Evolutionary conservation across 2,329 filamentous ascomycete species (phyloP), one percentile per base, ranked within the genome.

Genomic region (Beauveria scarabaeidicola): DNA sequence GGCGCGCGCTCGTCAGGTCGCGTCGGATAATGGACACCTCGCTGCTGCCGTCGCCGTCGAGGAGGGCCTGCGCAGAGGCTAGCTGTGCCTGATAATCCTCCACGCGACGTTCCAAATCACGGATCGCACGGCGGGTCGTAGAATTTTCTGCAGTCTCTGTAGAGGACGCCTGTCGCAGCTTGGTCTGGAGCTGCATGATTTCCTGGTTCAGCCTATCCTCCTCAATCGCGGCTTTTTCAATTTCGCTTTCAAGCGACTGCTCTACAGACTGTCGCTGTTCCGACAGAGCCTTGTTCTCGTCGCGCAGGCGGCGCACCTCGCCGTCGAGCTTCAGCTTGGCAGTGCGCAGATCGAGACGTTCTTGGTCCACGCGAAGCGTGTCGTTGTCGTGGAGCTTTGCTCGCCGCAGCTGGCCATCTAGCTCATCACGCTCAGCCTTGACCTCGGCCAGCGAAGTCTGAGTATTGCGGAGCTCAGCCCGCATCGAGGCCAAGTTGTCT

Each of bases 251-350:
- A 2, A 90, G 77, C 32, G 86, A 82, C 63, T 77, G 78, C 67
- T 90, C 86, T 3, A 88, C 72, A 1, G 78, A 74, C 44, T 81
- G 75, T 36, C 82, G 83, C 62, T 85, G 80, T 60, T 84, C 80
- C 13, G 75, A 61, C 41, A 89, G 72, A 1, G 76, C 69, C 59
- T 77, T 78, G 65, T 85, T 86, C 68, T 90, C 87, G 9, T 88
- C 84, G 55, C 78, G 82, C 17, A 89, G 74, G 13, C 85, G 78
- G 46, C 84, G 82, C 17, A 88, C 75, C 66, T 90, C 87, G 62
- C 77, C 80, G 63, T 90, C 87, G 19, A 89, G 78, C 66, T 85
- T 87, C 63, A 85, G 74, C 68, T 86, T 88, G n/a, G 82, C 74
- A 29, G 85, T 84, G 19, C 86, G 83, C 25, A 90, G 75, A 58